These are phyloP conservation scores for Aspergillus sp. DNA, from an alignment of 2,329 filamentous ascomycete species.

Conservation along the genomic window DNA sequence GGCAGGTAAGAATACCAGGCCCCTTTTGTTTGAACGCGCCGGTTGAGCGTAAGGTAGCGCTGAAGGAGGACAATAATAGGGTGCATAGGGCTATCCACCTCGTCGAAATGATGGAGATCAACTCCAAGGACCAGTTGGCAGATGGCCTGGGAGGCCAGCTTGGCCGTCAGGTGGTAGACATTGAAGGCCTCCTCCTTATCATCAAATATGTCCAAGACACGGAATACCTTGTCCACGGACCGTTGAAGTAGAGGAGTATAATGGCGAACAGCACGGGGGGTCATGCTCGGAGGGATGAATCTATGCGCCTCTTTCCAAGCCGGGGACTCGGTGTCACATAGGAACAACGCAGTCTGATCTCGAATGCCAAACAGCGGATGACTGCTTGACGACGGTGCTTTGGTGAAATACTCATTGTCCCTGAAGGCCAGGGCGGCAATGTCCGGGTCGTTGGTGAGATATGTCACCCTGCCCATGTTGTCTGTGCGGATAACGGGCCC, in stretches of 20 bases:
- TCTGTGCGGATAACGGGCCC: constrained; percentile 54
- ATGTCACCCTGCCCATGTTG: constrained; percentile 52
- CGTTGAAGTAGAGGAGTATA: constrained; percentile 59
- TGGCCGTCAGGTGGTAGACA: constrained; percentile 49
- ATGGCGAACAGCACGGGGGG: constrained; percentile 59
- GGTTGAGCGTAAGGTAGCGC: constrained; percentile 55
- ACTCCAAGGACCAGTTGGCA: constrained; percentile 42
- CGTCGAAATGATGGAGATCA: constrained; percentile 45
- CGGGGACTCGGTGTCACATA: constrained; percentile 32
- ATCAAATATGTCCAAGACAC: constrained; percentile 47
- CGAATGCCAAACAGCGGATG: constrained; percentile 33
- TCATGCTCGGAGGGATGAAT: constrained; percentile 58
- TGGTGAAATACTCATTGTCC: no score
- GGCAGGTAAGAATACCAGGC: constrained; percentile 57
- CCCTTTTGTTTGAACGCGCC: constrained; percentile 54
- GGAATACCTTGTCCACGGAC: constrained; percentile 42
- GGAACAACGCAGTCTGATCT: constrained; percentile 29
- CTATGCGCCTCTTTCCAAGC: constrained; percentile 52
- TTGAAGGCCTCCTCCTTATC: constrained; percentile 50
- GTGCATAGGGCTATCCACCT: constrained; percentile 47
- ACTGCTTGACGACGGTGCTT: neutral
- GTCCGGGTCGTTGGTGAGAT: constrained; percentile 47
- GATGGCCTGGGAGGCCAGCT: constrained; percentile 43
- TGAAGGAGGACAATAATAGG: constrained; percentile 53
- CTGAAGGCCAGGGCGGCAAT: no score